Evolutionary conservation across 768 basidiomycete genomes (phyloP).

Genomic region (Royoungia palumana): DNA sequence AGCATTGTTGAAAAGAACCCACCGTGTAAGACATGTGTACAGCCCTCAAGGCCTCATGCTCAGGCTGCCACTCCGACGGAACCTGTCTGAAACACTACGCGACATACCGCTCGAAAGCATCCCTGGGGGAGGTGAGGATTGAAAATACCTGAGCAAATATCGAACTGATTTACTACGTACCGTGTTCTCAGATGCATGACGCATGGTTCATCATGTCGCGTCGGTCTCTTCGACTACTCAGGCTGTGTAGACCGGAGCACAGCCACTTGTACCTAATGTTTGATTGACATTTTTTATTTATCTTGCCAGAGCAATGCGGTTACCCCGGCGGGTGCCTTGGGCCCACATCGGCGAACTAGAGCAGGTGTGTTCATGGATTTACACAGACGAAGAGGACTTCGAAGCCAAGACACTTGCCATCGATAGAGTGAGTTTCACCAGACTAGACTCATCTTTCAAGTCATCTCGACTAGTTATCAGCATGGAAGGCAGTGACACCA

Average conservation of each 20-base stretch:
- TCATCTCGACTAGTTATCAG: constrained; percentile 54
- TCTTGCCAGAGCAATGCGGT: constrained; percentile 47
- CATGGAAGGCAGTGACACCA: constrained; percentile 70
- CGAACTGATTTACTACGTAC: too few relatives aligned
- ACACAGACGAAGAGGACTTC: constrained; percentile 55
- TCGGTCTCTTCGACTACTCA: too few relatives aligned
- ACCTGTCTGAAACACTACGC: too few relatives aligned
- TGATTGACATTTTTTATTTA: neutral
- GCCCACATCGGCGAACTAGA: constrained; percentile 64
- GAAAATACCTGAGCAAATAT: too few relatives aligned
- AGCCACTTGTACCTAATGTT: neutral
- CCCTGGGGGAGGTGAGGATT: too few relatives aligned
- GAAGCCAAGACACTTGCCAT: constrained; percentile 58
- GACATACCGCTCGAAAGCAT: too few relatives aligned
- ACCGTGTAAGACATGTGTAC: too few relatives aligned
- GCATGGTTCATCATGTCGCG: too few relatives aligned
- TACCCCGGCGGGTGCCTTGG: constrained; percentile 85
- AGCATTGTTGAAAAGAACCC: too few relatives aligned
- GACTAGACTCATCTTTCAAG: neutral
- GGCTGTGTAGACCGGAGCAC: neutral
- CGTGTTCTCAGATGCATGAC: too few relatives aligned
- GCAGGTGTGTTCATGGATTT: constrained; percentile 74
- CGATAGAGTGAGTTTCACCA: constrained; percentile 50
- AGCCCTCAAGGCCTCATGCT: too few relatives aligned
- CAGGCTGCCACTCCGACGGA: too few relatives aligned